A percentile compares a stretch with the other conserved stretches of the same genome.
These are phyloP conservation scores for Podospora tetraspora DNA, from an alignment of 495 filamentous ascomycete genomes.

Conservation along the genomic window DNA sequence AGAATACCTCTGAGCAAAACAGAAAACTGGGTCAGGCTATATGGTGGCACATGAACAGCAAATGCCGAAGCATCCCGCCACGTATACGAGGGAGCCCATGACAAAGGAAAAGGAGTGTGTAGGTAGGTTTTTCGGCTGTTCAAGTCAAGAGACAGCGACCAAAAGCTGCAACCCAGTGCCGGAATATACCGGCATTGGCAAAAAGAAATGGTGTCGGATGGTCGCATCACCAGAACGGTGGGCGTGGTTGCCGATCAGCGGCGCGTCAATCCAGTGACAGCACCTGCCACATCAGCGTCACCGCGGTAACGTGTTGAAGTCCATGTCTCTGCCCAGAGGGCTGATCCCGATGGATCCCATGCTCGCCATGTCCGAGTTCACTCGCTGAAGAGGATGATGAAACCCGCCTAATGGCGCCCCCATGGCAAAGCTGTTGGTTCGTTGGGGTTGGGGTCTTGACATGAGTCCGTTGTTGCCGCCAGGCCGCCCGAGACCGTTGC, in stretches of 20 bases:
- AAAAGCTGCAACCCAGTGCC: not conserved
- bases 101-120: not conserved
- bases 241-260: not conserved
- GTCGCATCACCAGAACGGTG: not conserved
- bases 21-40: not conserved
- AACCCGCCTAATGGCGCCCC: slow-evolving; percentile 41
- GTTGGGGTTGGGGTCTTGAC: slow-evolving; percentile 35
- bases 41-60: not conserved
- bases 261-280: not conserved
- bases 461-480: slow-evolving; percentile 32
- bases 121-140: not conserved
- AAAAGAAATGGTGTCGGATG: not conserved
- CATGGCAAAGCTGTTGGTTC: slow-evolving; percentile 39
- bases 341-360: slow-evolving; percentile 36
- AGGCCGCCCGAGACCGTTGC: slow-evolving; percentile 19
- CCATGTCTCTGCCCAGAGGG: slow-evolving; percentile 27
- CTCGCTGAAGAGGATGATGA: slow-evolving; percentile 41
- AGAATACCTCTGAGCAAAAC: not conserved
- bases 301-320: slow-evolving; percentile 33
- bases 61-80: not conserved
- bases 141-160: not conserved
- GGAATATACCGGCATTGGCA: not conserved
- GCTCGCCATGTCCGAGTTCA: slow-evolving; percentile 35
- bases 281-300: slow-evolving; percentile 16
- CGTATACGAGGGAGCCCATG: not conserved